A percentile compares a stretch with the other conserved stretches of the same genome.
Evolutionary conservation across 164 flowering plant species (phyloP).

Genomic region (Vitis labrusca): DNA sequence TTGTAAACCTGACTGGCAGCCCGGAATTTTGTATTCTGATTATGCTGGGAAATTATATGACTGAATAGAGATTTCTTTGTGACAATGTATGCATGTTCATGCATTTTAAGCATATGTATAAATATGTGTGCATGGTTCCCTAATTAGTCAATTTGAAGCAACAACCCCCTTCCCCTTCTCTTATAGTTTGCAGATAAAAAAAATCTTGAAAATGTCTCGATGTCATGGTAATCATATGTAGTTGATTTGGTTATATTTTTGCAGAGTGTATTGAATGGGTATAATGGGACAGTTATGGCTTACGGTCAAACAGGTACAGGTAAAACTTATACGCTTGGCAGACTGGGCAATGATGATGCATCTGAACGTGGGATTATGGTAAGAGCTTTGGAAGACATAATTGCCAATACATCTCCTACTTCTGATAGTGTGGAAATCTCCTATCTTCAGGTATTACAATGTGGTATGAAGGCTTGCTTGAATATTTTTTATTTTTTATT

Average conservation of each 20-base stretch:
- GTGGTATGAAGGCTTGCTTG: not conserved
- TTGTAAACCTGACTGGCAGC: not conserved
- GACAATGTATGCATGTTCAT: not conserved
- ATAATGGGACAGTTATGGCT: constrained; percentile 97
- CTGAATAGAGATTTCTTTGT: too few relatives aligned
- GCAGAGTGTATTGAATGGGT: constrained; percentile 94
- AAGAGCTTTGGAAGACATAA: constrained; percentile 86
- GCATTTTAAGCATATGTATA: too few relatives aligned
- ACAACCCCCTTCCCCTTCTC: not conserved
- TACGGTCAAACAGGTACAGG: constrained; percentile 99
- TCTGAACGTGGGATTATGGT: constrained; percentile 95
- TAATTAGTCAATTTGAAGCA: constrained; percentile 2
- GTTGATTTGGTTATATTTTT: constrained; percentile 30
- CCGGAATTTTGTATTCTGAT: not conserved
- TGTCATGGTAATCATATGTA: not conserved
- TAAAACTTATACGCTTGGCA: constrained; percentile 88
- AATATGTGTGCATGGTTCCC: not conserved
- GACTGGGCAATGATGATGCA: constrained; percentile 75
- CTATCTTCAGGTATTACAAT: constrained; percentile 69
- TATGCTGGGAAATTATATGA: not conserved
- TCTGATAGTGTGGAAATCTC: constrained; percentile 70
- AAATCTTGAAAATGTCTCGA: not conserved
- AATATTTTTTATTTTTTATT: not conserved
- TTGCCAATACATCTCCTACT: constrained; percentile 46
- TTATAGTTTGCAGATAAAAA: not conserved